These are phyloP conservation scores for Oxytropis ochrocephala DNA, from an alignment of 306 rosid genomes.

Conservation along the genomic window DNA sequence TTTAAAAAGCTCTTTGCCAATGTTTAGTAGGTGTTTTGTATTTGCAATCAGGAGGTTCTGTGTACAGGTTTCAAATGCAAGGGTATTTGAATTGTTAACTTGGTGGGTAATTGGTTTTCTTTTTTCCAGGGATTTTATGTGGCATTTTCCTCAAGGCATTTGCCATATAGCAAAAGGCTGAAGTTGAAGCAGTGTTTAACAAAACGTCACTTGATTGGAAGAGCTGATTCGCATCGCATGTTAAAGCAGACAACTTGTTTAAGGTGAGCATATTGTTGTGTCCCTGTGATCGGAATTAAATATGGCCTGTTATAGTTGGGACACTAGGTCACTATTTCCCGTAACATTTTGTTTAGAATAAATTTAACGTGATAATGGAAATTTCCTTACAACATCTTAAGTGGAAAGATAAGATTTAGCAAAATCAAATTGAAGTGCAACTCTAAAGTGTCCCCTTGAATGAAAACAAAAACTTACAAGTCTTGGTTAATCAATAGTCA, in stretches of 20 bases:
- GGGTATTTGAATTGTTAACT: neutral
- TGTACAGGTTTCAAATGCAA: neutral
- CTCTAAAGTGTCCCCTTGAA: neutral
- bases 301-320: neutral
- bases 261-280: constrained; percentile 42
- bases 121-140: constrained; percentile 54
- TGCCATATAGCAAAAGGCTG: constrained; percentile 46
- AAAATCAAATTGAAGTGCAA: neutral
- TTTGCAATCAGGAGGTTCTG: neutral
- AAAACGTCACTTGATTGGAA: constrained; percentile 42
- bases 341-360: neutral
- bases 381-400: neutral
- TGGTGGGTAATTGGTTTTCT: constrained; percentile 2
- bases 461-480: neutral
- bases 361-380: neutral
- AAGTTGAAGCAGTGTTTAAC: constrained; percentile 51
- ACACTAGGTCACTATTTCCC: neutral
- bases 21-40: neutral
- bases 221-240: constrained; percentile 36
- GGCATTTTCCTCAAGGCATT: constrained; percentile 35
- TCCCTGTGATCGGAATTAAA: neutral
- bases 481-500: neutral
- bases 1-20: neutral
- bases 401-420: neutral
- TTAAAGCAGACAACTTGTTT: constrained; percentile 38